Base-by-base conservation (phyloP, 495 filamentous ascomycete genomes). In the Penicillium herquei region DNA sequence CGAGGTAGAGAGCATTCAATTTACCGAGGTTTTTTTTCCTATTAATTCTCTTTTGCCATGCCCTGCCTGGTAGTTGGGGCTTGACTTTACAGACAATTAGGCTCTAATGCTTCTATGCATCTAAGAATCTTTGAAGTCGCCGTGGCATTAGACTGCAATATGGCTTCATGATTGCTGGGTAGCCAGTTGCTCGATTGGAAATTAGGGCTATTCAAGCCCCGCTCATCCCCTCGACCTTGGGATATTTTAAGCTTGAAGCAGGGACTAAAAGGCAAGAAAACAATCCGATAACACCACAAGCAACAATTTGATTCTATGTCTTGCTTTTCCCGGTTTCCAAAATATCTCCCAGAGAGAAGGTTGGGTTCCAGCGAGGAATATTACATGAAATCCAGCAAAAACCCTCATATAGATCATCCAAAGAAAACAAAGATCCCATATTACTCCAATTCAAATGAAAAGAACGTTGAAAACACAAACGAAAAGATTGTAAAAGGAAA, bases 1-100 rank as follows among this genome's bases (percentile, higher is more conserved):
- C 42, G 21, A 54, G 44, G 35, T 16, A 58, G 42, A 57, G 33
- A 43, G 52, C 51, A 47, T 33, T 43, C 14, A 26, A 31, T 52
- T 51, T 41, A 55, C 52, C 42, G 51, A 46, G 49, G 49, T 30
- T 48, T 49, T 31, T 40, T 46, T 30, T 54, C 30, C 41, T 8
- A 17, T 41, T 32, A 8, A 21, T 11, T 50, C 34, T 30, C 34
- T 37, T 35, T 9, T 9, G 34, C 12, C 34, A 13, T 37, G 9
- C 12, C 12, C 34, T 37, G 34, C 2, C 6, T 37, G 8, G 2
- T 37, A 13, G 34, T 13, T 37, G 9, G 6, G 34, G 8, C 6
- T 37, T 7, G 9, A 6, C 7, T 37, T 37, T 13, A 37, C 34
- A 6, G 6, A 37, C 34, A 7, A 1, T 37, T 37, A 26, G 21